Percentiles rank a stretch among this genome's conserved stretches.
Evolutionary conservation across 1,139 yeast genomes (phyloP).

Genomic region (Spencermartinsiella ligniputridi): DNA sequence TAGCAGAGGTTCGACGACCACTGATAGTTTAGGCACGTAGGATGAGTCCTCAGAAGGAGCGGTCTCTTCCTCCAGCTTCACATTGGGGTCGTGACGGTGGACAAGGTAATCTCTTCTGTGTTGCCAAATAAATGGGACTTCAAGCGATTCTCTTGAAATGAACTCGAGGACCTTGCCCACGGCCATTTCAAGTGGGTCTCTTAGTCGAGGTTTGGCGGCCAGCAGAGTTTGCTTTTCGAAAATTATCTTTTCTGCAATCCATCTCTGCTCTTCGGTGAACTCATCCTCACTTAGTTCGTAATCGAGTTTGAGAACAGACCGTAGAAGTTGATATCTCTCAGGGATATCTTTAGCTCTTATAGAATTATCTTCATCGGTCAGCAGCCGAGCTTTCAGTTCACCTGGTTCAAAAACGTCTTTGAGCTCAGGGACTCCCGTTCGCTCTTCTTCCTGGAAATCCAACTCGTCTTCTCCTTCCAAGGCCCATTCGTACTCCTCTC

Average conservation of each 20-base stretch:
- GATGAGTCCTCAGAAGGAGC: constrained; percentile 41
- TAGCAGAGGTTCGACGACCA: constrained; percentile 40
- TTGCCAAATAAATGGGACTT: constrained; percentile 95
- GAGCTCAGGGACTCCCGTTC: constrained; percentile 49
- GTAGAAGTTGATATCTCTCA: constrained; percentile 79
- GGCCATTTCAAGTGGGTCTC: constrained; percentile 61
- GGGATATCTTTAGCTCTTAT: constrained; percentile 88
- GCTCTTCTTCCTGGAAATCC: constrained; percentile 42
- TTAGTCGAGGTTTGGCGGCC: constrained; percentile 39
- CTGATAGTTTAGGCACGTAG: constrained; percentile 13
- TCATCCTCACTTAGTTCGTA: constrained; percentile 64
- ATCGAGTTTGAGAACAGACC: constrained; percentile 53
- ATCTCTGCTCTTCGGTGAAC: constrained; percentile 64
- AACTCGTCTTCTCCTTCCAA: constrained; percentile 57
- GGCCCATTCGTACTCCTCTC: constrained; percentile 98
- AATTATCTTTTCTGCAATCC: constrained; percentile 55
- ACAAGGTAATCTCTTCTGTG: constrained; percentile 87
- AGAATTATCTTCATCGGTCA: constrained; percentile 87
- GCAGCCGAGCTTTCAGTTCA: constrained; percentile 82
- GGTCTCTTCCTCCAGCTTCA: constrained; percentile 44
- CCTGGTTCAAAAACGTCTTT: constrained; percentile 93
- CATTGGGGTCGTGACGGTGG: constrained; percentile 36
- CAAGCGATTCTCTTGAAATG: constrained; percentile 71
- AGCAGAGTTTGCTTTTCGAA: constrained; percentile 23
- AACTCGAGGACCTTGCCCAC: constrained; percentile 76